A percentile compares a stretch with the other conserved stretches of the same genome.
phyloP scores from a whole-genome alignment of 768 basidiomycete species.

The Lentinula guzmanii region DNA sequence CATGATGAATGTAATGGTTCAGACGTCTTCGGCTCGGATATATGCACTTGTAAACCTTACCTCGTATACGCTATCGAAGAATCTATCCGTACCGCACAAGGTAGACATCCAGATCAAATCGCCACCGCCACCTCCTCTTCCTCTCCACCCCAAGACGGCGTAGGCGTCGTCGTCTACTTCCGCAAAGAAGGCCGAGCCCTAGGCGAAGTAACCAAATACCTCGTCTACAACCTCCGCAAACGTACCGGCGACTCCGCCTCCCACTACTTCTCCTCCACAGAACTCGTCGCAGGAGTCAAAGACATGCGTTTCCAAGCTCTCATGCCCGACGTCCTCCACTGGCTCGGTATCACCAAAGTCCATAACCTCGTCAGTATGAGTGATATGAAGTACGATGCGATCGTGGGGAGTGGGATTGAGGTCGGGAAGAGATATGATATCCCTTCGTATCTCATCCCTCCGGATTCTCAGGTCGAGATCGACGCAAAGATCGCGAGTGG shows the following conservation, averaged over 20 bases:
- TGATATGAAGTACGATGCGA: conserved; percentile 93
- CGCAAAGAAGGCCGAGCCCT: conserved; percentile 90
- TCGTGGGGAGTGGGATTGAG: conserved; percentile 82
- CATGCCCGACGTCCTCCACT: conserved; percentile 96
- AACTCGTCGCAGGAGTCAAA: conserved; percentile 90
- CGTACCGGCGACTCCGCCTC: conserved; percentile 90
- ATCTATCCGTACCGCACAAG: conserved; percentile 43
- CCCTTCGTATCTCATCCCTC: conserved; percentile 58
- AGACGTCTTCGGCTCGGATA: conserved; percentile 79
- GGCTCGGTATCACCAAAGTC: conserved; percentile 88
- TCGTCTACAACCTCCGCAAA: conserved; percentile 96
- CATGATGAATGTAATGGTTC: conserved; percentile 78
- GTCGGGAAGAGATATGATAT: conserved; percentile 41
- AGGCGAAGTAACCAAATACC: conserved; percentile 90
- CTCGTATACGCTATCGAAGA: conserved; percentile 91
- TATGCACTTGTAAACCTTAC: conserved; percentile 71
- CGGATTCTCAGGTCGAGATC: conserved; percentile 88
- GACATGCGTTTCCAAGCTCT: conserved; percentile 92
- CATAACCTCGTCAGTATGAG: conserved; percentile 90
- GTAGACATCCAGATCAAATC: neutral
- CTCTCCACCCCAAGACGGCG: conserved; percentile 47
- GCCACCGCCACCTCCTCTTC: neutral
- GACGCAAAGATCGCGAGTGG: conserved; percentile 95
- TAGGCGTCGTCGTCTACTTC: conserved; percentile 93
- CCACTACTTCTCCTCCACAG: conserved; percentile 92